These are phyloP conservation scores for Ganoderma resinaceum DNA, from an alignment of 1,284 basidiomycete species.

Conservation along the genomic window DNA sequence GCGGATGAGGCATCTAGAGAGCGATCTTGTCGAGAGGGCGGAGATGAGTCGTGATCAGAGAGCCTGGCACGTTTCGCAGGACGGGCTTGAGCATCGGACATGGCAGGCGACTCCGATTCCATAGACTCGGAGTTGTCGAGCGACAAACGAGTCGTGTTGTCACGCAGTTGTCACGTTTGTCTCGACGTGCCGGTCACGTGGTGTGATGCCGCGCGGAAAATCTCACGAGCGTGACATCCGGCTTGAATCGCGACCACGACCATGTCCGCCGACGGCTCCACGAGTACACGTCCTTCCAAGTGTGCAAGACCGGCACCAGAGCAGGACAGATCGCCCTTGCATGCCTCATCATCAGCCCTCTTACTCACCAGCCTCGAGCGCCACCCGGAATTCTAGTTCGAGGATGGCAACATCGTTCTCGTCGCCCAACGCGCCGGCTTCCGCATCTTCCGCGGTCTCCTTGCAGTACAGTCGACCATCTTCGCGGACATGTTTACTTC, in stretches of 20 bases:
- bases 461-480: conserved; percentile 26
- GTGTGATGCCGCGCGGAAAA: too few species aligned
- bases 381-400: conserved; percentile 1
- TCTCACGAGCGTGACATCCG: too few species aligned
- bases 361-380: neutral
- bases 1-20: neutral
- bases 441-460: conserved; percentile 24
- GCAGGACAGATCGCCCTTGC: neutral
- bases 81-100: too few species aligned
- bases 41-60: neutral
- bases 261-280: neutral
- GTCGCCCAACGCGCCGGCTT: conserved; percentile 15
- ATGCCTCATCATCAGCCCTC: neutral
- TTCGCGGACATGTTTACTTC: conserved; percentile 29
- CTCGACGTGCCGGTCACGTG: too few species aligned
- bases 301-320: neutral
- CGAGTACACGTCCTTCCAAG: neutral
- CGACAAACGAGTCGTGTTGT: too few species aligned
- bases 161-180: too few species aligned
- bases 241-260: neutral
- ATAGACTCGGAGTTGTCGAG: too few species aligned
- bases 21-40: neutral
- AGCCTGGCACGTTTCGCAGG: neutral
- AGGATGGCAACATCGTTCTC: conserved; percentile 8
- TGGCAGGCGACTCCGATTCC: too few species aligned